Evolutionary conservation across 139 green algal species (phyloP).

Genomic region (Edaphochlamys debaryana): DNA sequence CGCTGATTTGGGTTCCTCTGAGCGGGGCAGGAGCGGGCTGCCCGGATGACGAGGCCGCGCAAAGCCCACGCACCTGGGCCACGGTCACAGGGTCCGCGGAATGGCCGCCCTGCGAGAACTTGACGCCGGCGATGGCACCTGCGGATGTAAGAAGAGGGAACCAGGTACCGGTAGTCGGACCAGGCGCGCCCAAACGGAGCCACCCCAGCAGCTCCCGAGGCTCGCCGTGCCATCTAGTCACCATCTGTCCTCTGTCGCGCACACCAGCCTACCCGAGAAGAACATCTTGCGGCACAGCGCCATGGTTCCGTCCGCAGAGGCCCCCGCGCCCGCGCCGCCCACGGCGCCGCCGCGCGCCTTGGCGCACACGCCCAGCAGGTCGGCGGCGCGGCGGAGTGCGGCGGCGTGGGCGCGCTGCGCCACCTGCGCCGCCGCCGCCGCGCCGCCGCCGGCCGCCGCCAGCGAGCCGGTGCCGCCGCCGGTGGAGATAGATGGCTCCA

Average conservation of each 20-base stretch:
- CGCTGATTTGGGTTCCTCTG: no score
- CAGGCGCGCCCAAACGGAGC: no score
- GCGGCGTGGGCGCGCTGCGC: neutral
- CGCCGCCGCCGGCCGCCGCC: neutral
- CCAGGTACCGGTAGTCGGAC: no score
- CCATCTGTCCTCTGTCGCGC: no score
- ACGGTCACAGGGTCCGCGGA: neutral
- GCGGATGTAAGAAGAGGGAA: no score
- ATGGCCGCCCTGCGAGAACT: neutral
- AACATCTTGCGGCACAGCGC: constrained; percentile 53
- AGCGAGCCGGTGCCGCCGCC: no score
- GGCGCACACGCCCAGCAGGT: constrained; percentile 47
- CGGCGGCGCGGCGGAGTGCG: constrained; percentile 37
- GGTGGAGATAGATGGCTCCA: no score
- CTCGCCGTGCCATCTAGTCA: no score
- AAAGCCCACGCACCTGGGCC: no score
- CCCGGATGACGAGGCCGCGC: no score
- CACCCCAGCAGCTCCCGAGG: no score
- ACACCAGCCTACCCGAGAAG: constrained; percentile 52
- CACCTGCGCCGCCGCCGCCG: neutral
- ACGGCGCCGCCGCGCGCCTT: constrained; percentile 10
- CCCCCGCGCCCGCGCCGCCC: neutral
- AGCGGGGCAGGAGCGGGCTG: no score
- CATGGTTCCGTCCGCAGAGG: constrained; percentile 18
- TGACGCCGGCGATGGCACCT: constrained; percentile 20